Evolutionary conservation across 495 filamentous ascomycete species (phyloP), one percentile per base, ranked within the genome.

Genomic region (Parathielavia hyrcaniae): DNA sequence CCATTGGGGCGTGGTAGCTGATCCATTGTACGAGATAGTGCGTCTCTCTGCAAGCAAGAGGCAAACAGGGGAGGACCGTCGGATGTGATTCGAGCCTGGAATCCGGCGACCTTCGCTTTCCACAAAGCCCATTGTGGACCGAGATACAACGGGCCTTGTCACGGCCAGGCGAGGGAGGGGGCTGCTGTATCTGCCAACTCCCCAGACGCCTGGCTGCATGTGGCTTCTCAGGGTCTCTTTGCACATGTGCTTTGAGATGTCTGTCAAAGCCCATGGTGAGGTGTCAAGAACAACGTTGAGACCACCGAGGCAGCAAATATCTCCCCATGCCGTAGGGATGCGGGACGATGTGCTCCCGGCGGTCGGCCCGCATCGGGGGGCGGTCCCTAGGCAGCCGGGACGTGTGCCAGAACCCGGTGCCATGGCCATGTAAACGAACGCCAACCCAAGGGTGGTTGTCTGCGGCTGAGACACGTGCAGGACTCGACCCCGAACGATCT

Each of bases 341-440:
- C 43, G 39, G 38, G 41, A 48, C 17, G 38, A 16, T 17, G 41
- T 41, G n/a, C 14, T 22, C 36, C n/a, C 10, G 45, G 17, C 1
- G 0, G 11, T 60, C 58, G 58, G 58, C 30, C 58, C 58, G 58
- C 52, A 40, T 56, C 52, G 46, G 52, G 26, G n/a, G 44, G 45
- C 32, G 52, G 19, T 39, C 2, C 12, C 34, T n/a, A 30, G 38
- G 6, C 9, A 32, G 4, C 36, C 35, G 45, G 45, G 19, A 16
- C 11, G 45, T 23, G 30, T n/a, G 6, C 6, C 6, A 34, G 38
- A 20, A 32, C 17, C 46, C 47, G 38, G n/a, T 26, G 17, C 38
- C 26, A 30, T 30, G 26, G 26, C 3, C 6, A 30, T 10, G 46
- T 50, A 35, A 26, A 57, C 10, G 20, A 12, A 23, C 14, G 26